Percentiles rank a stretch among this genome's conserved stretches.
Conservation (phyloP, 23 red algal genomes). For the Gracilaria domingensis region DNA sequence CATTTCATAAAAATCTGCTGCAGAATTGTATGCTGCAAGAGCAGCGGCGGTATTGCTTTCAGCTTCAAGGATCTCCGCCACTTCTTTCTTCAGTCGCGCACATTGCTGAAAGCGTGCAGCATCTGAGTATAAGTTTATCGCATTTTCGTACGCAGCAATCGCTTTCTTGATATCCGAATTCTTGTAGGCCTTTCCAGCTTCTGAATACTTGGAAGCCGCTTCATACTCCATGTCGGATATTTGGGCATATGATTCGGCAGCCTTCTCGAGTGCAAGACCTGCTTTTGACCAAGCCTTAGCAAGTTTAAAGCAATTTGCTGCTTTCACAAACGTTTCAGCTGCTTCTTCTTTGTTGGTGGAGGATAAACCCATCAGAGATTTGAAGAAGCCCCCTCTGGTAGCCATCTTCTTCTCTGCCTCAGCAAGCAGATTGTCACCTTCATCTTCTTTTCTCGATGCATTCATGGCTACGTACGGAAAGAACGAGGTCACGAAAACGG, state of each 20-base stretch:
- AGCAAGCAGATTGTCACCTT: slow-evolving; percentile 54
- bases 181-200: slow-evolving; percentile 94
- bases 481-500: neutral
- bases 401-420: slow-evolving; percentile 51
- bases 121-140: slow-evolving; percentile 82
- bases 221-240: slow-evolving; percentile 79
- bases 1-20: slow-evolving; percentile 92
- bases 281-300: slow-evolving; percentile 87
- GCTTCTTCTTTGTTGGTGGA: slow-evolving; percentile 81
- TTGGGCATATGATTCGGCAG: slow-evolving; percentile 59
- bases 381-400: slow-evolving; percentile 38
- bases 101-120: slow-evolving; percentile 83
- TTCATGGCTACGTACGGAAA: slow-evolving; percentile 26
- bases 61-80: slow-evolving; percentile 90
- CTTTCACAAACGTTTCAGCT: slow-evolving; percentile 86
- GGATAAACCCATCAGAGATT: slow-evolving; percentile 60
- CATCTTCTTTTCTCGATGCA: slow-evolving; percentile 64
- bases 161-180: slow-evolving; percentile 73
- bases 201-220: slow-evolving; percentile 86
- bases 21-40: slow-evolving; percentile 70
- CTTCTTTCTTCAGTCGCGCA: slow-evolving; percentile 85
- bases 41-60: slow-evolving; percentile 52
- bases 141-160: slow-evolving; percentile 73
- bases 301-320: slow-evolving; percentile 89
- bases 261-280: slow-evolving; percentile 73